Conservation (phyloP, 257 asterid genomes). For the Plantago ovata region DNA sequence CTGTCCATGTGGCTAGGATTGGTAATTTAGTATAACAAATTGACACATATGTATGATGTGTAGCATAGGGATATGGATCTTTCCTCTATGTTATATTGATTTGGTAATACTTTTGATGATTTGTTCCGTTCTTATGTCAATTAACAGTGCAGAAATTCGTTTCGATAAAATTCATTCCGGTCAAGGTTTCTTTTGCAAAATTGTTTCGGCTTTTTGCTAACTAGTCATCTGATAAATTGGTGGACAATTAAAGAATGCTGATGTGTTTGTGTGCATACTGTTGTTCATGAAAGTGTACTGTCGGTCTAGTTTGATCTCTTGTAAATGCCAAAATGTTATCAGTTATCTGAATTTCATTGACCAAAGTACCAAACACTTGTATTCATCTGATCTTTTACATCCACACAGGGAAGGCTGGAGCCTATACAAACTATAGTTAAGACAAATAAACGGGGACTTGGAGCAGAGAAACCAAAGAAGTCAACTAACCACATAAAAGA, state of each 20-base stretch:
- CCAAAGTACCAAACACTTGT: not conserved
- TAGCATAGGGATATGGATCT: not conserved
- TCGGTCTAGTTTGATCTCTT: too few relatives aligned
- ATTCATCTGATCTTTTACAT: constrained; percentile 7
- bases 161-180: too few relatives aligned
- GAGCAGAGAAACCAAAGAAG: constrained; percentile 66
- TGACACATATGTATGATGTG: not conserved
- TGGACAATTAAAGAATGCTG: too few relatives aligned
- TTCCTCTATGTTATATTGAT: not conserved
- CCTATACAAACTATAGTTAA: constrained; percentile 60
- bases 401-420: constrained; percentile 85
- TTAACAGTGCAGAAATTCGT: not conserved
- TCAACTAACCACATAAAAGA: constrained; percentile 22
- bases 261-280: too few relatives aligned
- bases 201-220: not conserved
- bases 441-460: constrained; percentile 81
- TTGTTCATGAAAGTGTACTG: too few relatives aligned
- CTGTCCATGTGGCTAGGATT: too few relatives aligned
- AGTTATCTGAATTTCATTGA: not conserved
- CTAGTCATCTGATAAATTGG: too few relatives aligned
- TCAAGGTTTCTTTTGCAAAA: not conserved
- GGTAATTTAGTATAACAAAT: too few relatives aligned
- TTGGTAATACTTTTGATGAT: not conserved
- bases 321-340: not conserved
- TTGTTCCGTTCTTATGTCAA: too few relatives aligned